phyloP scores from a whole-genome alignment of 768 basidiomycete genomes.

The Hypholoma sublateritium region DNA sequence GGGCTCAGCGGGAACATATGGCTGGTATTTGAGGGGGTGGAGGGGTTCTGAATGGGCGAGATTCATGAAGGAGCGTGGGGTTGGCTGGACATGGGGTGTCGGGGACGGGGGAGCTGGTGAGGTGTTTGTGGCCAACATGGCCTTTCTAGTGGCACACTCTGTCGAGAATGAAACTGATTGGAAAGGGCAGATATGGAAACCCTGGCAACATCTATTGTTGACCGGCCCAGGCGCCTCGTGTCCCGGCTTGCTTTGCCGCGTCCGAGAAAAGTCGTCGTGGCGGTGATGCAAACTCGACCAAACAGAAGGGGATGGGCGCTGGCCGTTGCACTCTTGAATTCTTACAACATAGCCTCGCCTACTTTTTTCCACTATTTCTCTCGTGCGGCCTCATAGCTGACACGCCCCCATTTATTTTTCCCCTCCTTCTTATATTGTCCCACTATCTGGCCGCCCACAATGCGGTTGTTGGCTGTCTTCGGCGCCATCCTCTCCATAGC shows the following conservation, averaged over 20 bases:
- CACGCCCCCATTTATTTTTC: slow-evolving; percentile 11
- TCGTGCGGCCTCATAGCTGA: neutral
- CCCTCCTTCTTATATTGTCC: slow-evolving; percentile 14
- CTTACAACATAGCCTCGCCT: neutral
- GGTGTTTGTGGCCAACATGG: slow-evolving; percentile 30
- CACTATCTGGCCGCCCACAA: slow-evolving; percentile 20
- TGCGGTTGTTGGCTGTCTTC: slow-evolving; percentile 51
- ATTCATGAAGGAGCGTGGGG: slow-evolving; percentile 40
- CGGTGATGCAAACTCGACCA: neutral
- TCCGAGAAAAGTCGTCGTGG: neutral
- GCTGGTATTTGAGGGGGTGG: slow-evolving; percentile 28
- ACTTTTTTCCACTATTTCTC: neutral
- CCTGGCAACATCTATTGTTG: slow-evolving; percentile 14
- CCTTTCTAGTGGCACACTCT: slow-evolving; percentile 23
- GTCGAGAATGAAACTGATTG: slow-evolving; percentile 6
- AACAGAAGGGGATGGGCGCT: neutral
- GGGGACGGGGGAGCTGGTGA: slow-evolving; percentile 9
- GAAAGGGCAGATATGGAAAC: slow-evolving; percentile 17
- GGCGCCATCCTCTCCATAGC: slow-evolving; percentile 37
- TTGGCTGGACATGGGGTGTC: neutral
- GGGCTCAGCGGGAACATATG: slow-evolving; percentile 46
- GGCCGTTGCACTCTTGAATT: neutral
- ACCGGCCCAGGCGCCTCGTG: neutral
- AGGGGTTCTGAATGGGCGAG: slow-evolving; percentile 32
- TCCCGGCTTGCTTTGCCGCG: slow-evolving; percentile 3